These are phyloP conservation scores for Tarenaya hassleriana DNA, from an alignment of 345 rosid genomes.

Conservation along the genomic window DNA sequence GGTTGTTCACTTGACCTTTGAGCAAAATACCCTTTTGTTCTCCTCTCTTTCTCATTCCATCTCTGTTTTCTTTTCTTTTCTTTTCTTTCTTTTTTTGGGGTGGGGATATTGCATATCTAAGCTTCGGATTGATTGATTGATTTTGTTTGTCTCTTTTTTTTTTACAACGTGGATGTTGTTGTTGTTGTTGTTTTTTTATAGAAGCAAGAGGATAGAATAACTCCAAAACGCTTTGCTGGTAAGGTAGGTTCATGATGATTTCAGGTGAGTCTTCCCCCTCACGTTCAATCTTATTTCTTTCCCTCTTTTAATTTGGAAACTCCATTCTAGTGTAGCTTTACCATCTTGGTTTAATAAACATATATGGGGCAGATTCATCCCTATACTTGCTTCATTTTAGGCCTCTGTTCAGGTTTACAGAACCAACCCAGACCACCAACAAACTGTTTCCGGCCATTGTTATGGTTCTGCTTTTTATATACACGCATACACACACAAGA, in stretches of 20 bases:
- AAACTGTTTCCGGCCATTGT: too few species aligned
- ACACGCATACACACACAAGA: too few species aligned
- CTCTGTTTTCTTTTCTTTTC: constrained; percentile 13
- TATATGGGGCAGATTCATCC: too few species aligned
- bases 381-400: too few species aligned
- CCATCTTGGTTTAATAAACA: not conserved
- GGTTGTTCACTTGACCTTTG: constrained; percentile 26
- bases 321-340: not conserved
- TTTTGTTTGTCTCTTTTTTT: not conserved
- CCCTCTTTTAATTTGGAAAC: constrained; percentile 1
- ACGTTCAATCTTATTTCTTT: constrained; percentile 18
- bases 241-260: constrained; percentile 26
- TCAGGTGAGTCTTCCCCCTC: constrained; percentile 26
- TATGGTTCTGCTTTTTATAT: too few species aligned
- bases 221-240: constrained; percentile 24
- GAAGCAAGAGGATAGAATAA: constrained; percentile 27
- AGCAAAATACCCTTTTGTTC: constrained; percentile 18
- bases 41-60: too few species aligned
- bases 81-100: constrained; percentile 18
- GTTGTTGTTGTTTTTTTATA: constrained; percentile 20
- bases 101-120: constrained; percentile 15
- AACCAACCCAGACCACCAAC: too few species aligned
- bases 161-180: constrained; percentile 12
- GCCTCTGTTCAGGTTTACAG: too few species aligned
- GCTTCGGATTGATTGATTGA: not conserved